Conservation (phyloP, 176 grass and related monocot genomes). For the Calamus simplicifolius region DNA sequence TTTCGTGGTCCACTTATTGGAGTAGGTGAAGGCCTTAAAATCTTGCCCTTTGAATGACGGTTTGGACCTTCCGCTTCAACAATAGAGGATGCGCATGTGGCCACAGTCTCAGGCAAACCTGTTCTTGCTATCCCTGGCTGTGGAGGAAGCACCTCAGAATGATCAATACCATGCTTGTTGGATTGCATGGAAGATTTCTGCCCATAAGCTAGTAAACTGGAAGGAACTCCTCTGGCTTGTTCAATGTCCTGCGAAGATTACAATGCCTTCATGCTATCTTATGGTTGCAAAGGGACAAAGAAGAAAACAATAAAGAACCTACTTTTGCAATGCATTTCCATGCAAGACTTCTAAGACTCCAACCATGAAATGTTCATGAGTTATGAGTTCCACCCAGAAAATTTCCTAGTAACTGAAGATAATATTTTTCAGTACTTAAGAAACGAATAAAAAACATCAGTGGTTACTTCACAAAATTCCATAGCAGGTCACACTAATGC, state of each 20-base stretch:
- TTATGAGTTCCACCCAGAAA: too few species aligned
- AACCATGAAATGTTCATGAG: too few species aligned
- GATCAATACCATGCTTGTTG: slow-evolving; percentile 43
- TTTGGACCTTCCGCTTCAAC: slow-evolving; percentile 27
- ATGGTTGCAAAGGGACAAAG: too few species aligned
- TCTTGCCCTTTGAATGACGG: slow-evolving; percentile 40
- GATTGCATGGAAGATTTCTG: slow-evolving; percentile 36
- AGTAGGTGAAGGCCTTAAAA: slow-evolving; percentile 26
- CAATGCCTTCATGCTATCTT: too few species aligned
- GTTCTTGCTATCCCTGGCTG: slow-evolving; percentile 19
- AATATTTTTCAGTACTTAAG: too few species aligned
- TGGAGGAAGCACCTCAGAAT: slow-evolving; percentile 34
- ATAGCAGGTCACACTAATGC: too few species aligned
- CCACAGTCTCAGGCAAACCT: slow-evolving; percentile 21
- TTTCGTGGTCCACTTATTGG: slow-evolving; percentile 20
- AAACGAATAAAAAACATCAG: too few species aligned
- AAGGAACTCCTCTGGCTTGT: slow-evolving; percentile 16
- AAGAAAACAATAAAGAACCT: too few species aligned
- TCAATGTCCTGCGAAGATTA: slow-evolving; percentile 19
- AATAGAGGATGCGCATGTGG: slow-evolving; percentile 7
- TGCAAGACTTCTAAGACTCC: too few species aligned
- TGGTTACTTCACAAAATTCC: too few species aligned
- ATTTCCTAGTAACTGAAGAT: too few species aligned
- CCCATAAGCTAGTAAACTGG: slow-evolving; percentile 22
- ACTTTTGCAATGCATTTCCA: too few species aligned